Evolutionary conservation across 1,139 yeast genomes (phyloP).

Genomic region (Protomyces pachydermus): DNA sequence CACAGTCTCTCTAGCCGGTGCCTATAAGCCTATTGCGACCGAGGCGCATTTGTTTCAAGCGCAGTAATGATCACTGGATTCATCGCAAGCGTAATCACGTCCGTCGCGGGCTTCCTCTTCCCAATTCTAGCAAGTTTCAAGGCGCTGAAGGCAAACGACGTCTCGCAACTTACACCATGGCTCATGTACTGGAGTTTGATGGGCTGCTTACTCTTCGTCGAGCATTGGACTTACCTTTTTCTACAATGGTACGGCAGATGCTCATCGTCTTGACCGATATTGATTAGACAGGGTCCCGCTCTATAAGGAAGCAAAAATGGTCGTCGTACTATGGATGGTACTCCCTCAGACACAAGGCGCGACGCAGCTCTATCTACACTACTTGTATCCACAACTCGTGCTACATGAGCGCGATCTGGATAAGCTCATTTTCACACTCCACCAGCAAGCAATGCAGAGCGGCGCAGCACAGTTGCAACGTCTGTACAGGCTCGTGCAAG

Average conservation of each 20-base stretch:
- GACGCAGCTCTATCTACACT: constrained; percentile 28
- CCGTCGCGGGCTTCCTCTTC: constrained; percentile 45
- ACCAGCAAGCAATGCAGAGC: constrained; percentile 21
- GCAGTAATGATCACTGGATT: constrained; percentile 13
- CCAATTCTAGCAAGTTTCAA: constrained; percentile 58
- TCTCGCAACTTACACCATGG: constrained; percentile 53
- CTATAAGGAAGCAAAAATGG: constrained; percentile 44
- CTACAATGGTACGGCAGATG: constrained; percentile 34
- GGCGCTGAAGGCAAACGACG: constrained; percentile 49
- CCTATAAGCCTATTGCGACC: no score
- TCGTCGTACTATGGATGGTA: constrained; percentile 50
- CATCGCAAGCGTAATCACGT: constrained; percentile 32
- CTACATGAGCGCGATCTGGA: constrained; percentile 32
- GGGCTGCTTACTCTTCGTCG: constrained; percentile 45
- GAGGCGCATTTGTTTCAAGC: background rate
- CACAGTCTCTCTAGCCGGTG: no score
- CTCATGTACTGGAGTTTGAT: constrained; percentile 58
- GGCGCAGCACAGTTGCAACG: constrained; percentile 14
- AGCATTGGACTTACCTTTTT: constrained; percentile 44
- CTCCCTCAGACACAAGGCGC: constrained; percentile 42
- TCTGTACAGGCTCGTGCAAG: background rate
- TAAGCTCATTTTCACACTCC: constrained; percentile 9
- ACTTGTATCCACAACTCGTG: constrained; percentile 30
- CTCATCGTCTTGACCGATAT: background rate
- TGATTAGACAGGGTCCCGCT: constrained; percentile 44